Conservation (phyloP, 129 eudicot genomes). For the Flaveria brownii region DNA sequence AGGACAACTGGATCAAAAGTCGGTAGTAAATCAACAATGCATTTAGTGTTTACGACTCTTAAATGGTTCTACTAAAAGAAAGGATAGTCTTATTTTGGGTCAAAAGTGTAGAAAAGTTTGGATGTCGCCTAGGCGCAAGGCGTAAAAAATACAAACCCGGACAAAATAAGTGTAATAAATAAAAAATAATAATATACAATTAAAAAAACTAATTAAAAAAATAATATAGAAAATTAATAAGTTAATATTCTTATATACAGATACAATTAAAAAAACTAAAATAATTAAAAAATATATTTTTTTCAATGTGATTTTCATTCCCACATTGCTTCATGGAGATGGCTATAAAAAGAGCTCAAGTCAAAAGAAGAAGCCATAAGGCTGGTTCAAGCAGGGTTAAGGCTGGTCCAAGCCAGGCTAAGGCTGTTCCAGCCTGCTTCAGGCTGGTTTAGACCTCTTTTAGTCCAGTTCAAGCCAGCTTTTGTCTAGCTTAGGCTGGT, state of each 20-base stretch:
- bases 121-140: not conserved
- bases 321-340: not conserved
- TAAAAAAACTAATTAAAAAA: no score
- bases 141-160: no score
- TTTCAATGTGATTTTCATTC: not conserved
- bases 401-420: no score
- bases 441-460: not conserved
- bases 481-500: not conserved
- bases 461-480: not conserved
- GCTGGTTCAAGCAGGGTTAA: not conserved
- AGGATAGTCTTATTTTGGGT: not conserved
- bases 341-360: not conserved
- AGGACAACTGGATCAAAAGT: not conserved
- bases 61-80: not conserved
- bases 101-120: not conserved
- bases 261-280: not conserved
- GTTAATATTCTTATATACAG: no score
- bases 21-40: not conserved
- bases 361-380: not conserved
- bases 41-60: not conserved
- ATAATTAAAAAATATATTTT: no score
- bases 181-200: no score
- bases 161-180: not conserved
- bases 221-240: not conserved
- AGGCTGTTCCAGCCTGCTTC: not conserved